A percentile compares a stretch with the other conserved stretches of the same genome.
Conservation (phyloP, 163 green algal species). For the Scenedesmus sp. region DNA sequence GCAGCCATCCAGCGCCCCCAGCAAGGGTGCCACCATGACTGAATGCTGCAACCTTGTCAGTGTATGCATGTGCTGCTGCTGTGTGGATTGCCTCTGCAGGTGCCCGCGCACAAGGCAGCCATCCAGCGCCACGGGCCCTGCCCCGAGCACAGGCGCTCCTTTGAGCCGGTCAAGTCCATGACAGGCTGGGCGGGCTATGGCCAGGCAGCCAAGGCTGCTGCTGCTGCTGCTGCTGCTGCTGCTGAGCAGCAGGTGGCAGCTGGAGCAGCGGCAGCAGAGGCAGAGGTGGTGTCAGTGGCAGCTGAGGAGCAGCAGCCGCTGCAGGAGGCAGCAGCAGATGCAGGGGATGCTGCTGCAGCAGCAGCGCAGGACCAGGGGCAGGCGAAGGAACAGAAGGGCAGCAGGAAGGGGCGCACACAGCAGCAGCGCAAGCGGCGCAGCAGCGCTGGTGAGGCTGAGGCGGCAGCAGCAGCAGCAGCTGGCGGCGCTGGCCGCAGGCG, state of each 20-base stretch:
- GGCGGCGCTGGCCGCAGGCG: background rate
- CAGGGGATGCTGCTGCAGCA: background rate
- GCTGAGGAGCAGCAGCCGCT: background rate
- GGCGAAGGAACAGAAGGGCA: background rate
- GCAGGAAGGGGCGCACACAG: background rate
- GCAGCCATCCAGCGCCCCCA: slow-evolving; percentile 73
- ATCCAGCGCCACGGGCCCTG: slow-evolving; percentile 84
- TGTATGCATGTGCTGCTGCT: too few species aligned
- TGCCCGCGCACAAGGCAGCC: slow-evolving; percentile 77
- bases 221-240: background rate
- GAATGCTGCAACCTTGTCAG: too few species aligned
- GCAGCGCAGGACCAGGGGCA: background rate
- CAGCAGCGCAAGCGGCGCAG: background rate
- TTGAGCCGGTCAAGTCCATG: slow-evolving; percentile 76
- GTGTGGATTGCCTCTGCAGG: background rate
- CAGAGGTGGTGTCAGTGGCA: background rate
- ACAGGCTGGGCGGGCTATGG: slow-evolving; percentile 48
- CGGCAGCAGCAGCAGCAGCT: background rate
- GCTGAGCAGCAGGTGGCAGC: background rate
- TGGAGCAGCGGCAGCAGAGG: background rate
- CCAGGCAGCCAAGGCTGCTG: slow-evolving; percentile 16
- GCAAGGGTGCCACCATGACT: too few species aligned
- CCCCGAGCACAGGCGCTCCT: slow-evolving; percentile 79
- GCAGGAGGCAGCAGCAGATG: background rate
- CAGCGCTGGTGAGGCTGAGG: background rate